Base-by-base conservation (phyloP, 2,329 filamentous ascomycete species). In the Phyllosticta citribraziliensis region DNA sequence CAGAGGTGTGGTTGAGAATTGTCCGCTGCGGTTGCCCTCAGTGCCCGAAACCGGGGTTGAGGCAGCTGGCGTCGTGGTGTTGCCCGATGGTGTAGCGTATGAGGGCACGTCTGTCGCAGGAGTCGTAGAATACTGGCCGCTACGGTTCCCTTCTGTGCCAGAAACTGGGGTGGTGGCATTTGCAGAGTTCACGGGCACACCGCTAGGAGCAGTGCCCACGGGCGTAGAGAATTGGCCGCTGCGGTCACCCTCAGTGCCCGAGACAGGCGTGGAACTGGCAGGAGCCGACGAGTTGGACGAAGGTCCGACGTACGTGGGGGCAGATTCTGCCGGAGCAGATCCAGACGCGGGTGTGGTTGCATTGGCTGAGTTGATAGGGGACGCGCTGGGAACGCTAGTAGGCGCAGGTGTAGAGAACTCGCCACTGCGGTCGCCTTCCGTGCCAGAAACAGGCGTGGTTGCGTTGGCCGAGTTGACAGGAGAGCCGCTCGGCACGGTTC, bases 401-500 rank as follows among this genome's bases (percentile, higher is more conserved):
- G 53, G 53, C 9, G 54, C 19, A 10, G n/a, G 6, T 5, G 58
- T 35, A 3, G 58, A n/a, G 11, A 35, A 52, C 2, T 51, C 40
- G 17, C 58, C 58, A 11, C 24, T 56, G 6, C 47, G 40, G 19
- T 22, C 24, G 2, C 19, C 58, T 33, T 51, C 17, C 3, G 58
- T 50, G 40, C 51, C 53, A 5, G 57, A 58, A 2, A 54, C 5
- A 63, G 58, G 5, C 62, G 56, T 19, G 62, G 63, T 24, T 3
- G 61, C 59, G 24, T 67, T 67, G 9, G 59, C 52, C 3, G 67
- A 64, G 1, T 63, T 62, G 27, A 64, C 66, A 12, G 62, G 63
- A 2, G 63, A 59, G 5, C 55, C 55, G 30, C 55, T 58, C 8
- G 40, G 40, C 40, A 1, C 40, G 11, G 56, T 52, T 27, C 22